These are phyloP conservation scores for Urtica urens DNA, from an alignment of 306 rosid species.

Conservation along the genomic window DNA sequence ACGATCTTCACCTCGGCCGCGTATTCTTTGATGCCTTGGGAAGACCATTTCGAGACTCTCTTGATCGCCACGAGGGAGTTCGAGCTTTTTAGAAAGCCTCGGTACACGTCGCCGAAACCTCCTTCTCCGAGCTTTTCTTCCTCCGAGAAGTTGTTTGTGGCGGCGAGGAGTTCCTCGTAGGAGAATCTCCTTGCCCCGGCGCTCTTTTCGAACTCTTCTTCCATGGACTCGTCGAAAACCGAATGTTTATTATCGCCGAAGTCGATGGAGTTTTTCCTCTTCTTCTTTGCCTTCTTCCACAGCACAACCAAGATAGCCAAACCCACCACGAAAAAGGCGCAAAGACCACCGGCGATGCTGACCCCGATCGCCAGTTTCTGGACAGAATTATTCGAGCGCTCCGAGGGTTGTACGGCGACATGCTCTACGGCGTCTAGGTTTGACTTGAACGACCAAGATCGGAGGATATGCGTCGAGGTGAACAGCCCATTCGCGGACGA, in stretches of 20 bases:
- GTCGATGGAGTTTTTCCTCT: conserved; percentile 1
- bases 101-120: conserved; percentile 19
- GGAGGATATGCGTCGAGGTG: not conserved
- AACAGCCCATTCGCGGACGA: not conserved
- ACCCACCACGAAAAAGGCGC: not conserved
- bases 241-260: not conserved
- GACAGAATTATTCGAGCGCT: not conserved
- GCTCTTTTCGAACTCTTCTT: not conserved
- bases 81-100: conserved; percentile 5
- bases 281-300: not conserved
- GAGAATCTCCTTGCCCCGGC: conserved; percentile 8
- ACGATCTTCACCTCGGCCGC: conserved; percentile 15
- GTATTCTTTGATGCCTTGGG: conserved; percentile 15
- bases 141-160: conserved; percentile 8
- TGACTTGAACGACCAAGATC: conserved; percentile 9
- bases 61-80: conserved; percentile 12
- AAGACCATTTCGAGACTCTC: conserved; percentile 13
- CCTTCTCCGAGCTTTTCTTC: conserved; percentile 15
- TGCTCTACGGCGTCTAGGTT: conserved; percentile 1
- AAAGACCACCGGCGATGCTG: not conserved
- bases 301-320: not conserved
- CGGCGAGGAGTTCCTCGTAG: conserved; percentile 5
- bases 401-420: not conserved
- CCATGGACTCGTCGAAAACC: conserved; percentile 12
- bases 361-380: not conserved